These are phyloP conservation scores for Solanum sejunctum DNA, from an alignment of 257 asterid genomes.

Conservation along the genomic window DNA sequence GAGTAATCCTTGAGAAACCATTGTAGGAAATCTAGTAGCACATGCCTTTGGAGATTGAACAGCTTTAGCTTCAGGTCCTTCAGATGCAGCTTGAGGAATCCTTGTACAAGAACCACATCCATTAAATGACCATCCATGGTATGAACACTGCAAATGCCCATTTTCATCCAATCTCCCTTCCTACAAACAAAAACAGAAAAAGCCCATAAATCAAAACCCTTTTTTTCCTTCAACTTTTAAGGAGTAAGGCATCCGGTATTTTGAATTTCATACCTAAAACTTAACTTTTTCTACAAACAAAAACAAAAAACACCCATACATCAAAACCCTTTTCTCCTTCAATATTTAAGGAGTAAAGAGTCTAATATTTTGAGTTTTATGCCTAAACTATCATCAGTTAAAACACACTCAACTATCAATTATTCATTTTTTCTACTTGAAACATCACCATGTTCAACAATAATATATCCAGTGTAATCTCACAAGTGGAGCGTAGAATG, in stretches of 20 bases:
- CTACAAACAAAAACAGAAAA: slow-evolving; percentile 22
- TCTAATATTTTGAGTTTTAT: not conserved
- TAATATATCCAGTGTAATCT: no score
- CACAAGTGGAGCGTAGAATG: no score
- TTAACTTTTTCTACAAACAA: not conserved
- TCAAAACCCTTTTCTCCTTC: not conserved
- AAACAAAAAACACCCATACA: not conserved
- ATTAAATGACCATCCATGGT: slow-evolving; percentile 96
- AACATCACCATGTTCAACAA: no score
- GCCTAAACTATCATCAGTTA: not conserved
- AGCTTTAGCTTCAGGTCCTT: slow-evolving; percentile 89
- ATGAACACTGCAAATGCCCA: slow-evolving; percentile 96
- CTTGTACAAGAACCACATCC: slow-evolving; percentile 87
- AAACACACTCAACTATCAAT: no score
- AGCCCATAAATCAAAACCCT: not conserved
- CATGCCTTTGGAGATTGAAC: slow-evolving; percentile 76
- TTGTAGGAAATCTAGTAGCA: slow-evolving; percentile 79
- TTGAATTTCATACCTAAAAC: not conserved
- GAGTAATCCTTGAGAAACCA: slow-evolving; percentile 93
- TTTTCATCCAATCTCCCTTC: slow-evolving; percentile 98
- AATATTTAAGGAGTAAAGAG: not conserved
- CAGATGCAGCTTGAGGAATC: slow-evolving; percentile 88
- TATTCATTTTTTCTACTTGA: no score
- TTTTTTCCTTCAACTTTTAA: no score
- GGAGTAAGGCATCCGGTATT: no score